Evolutionary conservation across 352 stramenopile genomes (phyloP).

Genomic region (Stephanocyclus meneghinianus): DNA sequence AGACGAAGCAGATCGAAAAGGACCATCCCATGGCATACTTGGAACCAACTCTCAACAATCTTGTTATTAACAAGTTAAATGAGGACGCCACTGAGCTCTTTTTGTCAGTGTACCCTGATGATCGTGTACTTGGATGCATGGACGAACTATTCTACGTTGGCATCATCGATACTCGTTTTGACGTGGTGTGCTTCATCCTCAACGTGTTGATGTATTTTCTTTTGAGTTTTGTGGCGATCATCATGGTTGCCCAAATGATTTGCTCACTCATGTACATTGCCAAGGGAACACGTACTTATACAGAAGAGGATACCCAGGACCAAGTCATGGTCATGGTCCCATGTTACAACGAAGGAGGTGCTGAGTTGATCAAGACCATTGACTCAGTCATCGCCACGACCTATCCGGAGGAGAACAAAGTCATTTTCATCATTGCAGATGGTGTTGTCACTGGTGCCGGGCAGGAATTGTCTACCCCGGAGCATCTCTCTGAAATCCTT

Average conservation of each 20-base stretch:
- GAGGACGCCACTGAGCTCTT: constrained; percentile 61
- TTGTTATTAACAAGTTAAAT: constrained; percentile 63
- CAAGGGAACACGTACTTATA: constrained; percentile 43
- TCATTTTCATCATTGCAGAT: constrained; percentile 64
- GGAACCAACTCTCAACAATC: constrained; percentile 48
- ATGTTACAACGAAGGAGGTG: constrained; percentile 64
- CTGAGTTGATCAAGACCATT: constrained; percentile 66
- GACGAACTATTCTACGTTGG: constrained; percentile 60
- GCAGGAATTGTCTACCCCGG: constrained; percentile 51
- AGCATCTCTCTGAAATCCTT: constrained; percentile 56
- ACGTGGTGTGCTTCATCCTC: constrained; percentile 54
- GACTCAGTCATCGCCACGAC: constrained; percentile 52
- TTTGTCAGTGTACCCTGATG: constrained; percentile 47
- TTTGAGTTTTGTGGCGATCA: constrained; percentile 47
- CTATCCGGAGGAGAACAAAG: constrained; percentile 66
- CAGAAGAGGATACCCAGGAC: constrained; percentile 47
- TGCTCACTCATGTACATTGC: constrained; percentile 60
- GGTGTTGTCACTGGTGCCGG: constrained; percentile 57
- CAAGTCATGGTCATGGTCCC: constrained; percentile 66
- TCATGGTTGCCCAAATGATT: constrained; percentile 54
- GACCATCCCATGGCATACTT: constrained; percentile 56
- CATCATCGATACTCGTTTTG: constrained; percentile 57
- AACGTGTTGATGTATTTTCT: constrained; percentile 61
- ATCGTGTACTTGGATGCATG: constrained; percentile 50
- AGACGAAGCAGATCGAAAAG: constrained; percentile 59